Conservation (phyloP, 2,329 filamentous ascomycete species). For the Fusarium staphyleae region DNA sequence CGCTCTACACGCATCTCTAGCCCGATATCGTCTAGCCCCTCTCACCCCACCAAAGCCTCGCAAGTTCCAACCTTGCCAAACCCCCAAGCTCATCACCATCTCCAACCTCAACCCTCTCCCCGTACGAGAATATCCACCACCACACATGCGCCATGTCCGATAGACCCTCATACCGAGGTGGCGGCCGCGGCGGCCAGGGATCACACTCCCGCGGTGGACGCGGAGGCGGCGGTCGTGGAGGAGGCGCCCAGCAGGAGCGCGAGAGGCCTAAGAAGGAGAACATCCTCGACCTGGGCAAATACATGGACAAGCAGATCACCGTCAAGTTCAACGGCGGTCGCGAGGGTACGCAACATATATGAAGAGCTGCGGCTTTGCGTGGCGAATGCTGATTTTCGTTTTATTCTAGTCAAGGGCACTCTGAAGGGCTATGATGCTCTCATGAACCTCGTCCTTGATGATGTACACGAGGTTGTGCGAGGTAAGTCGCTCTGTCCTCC, state of each 20-base stretch:
- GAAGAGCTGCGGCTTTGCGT: not conserved
- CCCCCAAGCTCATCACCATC: slow-evolving; percentile 24
- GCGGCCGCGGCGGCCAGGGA: slow-evolving; percentile 54
- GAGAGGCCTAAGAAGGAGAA: slow-evolving; percentile 98
- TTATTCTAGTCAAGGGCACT: slow-evolving; percentile 74
- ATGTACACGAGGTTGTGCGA: slow-evolving; percentile 88
- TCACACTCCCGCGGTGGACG: slow-evolving; percentile 53
- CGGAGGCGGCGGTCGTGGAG: slow-evolving; percentile 57
- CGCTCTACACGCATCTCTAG: not conserved
- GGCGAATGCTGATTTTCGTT: slow-evolving; percentile 13
- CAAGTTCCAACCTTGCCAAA: slow-evolving; percentile 32
- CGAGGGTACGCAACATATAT: slow-evolving; percentile 67
- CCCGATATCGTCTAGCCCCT: slow-evolving; percentile 13
- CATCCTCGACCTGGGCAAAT: slow-evolving; percentile 92
- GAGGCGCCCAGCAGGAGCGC: slow-evolving; percentile 55
- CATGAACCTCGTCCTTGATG: slow-evolving; percentile 97
- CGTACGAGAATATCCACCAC: slow-evolving; percentile 25
- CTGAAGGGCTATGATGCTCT: slow-evolving; percentile 96
- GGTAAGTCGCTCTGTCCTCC: slow-evolving; percentile 60
- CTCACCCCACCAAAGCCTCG: slow-evolving; percentile 32
- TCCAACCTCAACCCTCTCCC: slow-evolving; percentile 11
- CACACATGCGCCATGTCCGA: slow-evolving; percentile 56
- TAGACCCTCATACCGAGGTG: slow-evolving; percentile 56
- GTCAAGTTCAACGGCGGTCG: slow-evolving; percentile 97
- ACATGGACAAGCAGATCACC: slow-evolving; percentile 94